phyloP scores from a whole-genome alignment of 2,329 filamentous ascomycete genomes.

The Scytalidium lignicola region DNA sequence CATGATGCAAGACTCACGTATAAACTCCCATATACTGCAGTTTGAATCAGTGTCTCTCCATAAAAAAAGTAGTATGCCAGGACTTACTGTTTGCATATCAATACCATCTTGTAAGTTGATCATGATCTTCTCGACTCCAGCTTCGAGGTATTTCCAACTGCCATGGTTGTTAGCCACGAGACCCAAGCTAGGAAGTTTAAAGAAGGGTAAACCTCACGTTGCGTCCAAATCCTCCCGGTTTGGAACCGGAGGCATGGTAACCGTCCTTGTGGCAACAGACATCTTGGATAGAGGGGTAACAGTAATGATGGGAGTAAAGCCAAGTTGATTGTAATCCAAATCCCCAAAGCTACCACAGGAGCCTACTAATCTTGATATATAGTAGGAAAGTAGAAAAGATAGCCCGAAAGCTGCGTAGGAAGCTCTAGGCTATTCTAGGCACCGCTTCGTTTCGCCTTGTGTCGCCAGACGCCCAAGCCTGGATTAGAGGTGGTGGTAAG shows the following conservation, averaged over 20 bases:
- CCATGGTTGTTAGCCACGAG: conserved; percentile 7
- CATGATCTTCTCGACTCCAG: conserved; percentile 91
- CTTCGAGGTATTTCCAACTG: conserved; percentile 87
- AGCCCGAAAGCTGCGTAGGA: background rate
- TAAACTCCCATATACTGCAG: conserved; percentile 89
- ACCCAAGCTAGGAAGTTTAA: background rate
- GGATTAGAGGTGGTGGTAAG: background rate
- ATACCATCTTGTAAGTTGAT: conserved; percentile 84
- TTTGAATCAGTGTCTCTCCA: conserved; percentile 4
- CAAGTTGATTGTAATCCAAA: no score
- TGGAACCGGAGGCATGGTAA: conserved; percentile 49
- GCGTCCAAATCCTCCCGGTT: conserved; percentile 58
- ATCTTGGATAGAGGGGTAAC: conserved; percentile 1
- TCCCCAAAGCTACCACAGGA: no score
- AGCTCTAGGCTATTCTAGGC: background rate
- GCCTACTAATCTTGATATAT: background rate
- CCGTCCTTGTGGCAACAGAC: conserved; percentile 7
- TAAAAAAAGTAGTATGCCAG: conserved; percentile 1
- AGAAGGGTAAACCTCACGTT: conserved; percentile 44
- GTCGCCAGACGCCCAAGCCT: background rate
- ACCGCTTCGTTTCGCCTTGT: background rate
- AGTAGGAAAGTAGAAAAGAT: background rate
- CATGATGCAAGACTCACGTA: conserved; percentile 52
- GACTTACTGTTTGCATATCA: conserved; percentile 77
- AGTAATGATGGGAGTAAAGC: background rate